These are phyloP conservation scores for Penicillium sp. DNA, from an alignment of 2,329 filamentous ascomycete species.

Conservation along the genomic window DNA sequence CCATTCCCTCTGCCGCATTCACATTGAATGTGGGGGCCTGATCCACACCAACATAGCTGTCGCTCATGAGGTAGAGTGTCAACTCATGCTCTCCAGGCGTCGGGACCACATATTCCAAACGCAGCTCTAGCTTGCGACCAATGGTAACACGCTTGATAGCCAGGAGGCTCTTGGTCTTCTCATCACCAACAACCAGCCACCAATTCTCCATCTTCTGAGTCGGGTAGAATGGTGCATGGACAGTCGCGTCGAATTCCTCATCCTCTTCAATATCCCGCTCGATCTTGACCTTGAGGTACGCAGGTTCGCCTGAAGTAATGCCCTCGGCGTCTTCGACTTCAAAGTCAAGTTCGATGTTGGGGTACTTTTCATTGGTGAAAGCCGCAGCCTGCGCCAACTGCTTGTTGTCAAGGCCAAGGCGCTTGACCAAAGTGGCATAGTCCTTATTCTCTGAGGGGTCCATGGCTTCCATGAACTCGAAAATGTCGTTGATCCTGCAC, in stretches of 20 bases:
- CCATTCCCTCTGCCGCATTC: slow-evolving; percentile 86
- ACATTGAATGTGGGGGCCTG: slow-evolving; percentile 90
- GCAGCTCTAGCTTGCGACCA: slow-evolving; percentile 70
- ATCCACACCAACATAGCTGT: slow-evolving; percentile 95
- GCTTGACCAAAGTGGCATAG: slow-evolving; percentile 73
- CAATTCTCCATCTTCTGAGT: slow-evolving; percentile 92
- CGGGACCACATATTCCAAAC: slow-evolving; percentile 84
- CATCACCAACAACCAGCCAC: slow-evolving; percentile 96
- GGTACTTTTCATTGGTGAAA: slow-evolving; percentile 96
- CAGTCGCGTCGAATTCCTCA: slow-evolving; percentile 74
- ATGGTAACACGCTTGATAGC: slow-evolving; percentile 95
- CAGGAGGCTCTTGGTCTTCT: slow-evolving; percentile 80
- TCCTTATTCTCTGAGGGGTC: slow-evolving; percentile 88
- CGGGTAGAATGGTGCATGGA: slow-evolving; percentile 95
- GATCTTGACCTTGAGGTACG: slow-evolving; percentile 80
- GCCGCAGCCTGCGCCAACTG: slow-evolving; percentile 86
- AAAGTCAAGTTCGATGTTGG: slow-evolving; percentile 88
- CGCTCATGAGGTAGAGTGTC: slow-evolving; percentile 93
- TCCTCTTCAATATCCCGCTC: slow-evolving; percentile 76
- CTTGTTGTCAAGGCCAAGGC: slow-evolving; percentile 72
- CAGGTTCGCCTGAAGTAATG: slow-evolving; percentile 75
- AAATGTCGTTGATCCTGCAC: slow-evolving; percentile 82
- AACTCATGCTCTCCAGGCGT: slow-evolving; percentile 81
- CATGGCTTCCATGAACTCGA: slow-evolving; percentile 99
- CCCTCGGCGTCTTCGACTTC: slow-evolving; percentile 77